Conservation (phyloP, 192 early-diverging fungal species). For the Linnemannia elongata region DNA sequence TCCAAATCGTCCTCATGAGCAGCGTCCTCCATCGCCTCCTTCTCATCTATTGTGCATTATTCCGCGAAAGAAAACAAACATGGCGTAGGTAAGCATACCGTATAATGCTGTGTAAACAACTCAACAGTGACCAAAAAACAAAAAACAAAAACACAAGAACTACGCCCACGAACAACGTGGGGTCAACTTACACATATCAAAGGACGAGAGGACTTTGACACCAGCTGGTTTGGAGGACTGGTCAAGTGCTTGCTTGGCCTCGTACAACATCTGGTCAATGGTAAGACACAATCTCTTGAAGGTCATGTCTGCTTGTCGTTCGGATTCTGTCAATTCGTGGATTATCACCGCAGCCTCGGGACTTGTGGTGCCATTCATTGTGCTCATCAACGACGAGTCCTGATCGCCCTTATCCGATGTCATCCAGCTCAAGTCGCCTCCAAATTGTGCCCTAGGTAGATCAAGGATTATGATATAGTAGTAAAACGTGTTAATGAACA, state of each 20-base stretch:
- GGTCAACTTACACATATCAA: constrained; percentile 44
- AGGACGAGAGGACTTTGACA: constrained; percentile 48
- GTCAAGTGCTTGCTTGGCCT: constrained; percentile 46
- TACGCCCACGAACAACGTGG: background rate
- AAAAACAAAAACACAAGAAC: background rate
- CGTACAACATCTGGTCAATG: constrained; percentile 55
- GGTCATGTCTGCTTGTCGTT: constrained; percentile 44
- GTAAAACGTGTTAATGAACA: background rate
- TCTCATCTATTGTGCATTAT: constrained; percentile 6
- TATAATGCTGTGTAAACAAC: background rate
- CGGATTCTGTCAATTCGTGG: constrained; percentile 45
- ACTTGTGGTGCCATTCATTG: background rate
- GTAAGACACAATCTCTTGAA: constrained; percentile 44
- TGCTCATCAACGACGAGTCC: background rate
- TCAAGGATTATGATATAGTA: background rate
- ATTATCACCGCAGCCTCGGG: constrained; percentile 29
- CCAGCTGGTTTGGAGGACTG: constrained; percentile 40
- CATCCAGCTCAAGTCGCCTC: constrained; percentile 30
- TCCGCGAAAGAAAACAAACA: background rate
- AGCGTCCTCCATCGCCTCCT: constrained; percentile 20
- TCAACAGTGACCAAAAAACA: background rate
- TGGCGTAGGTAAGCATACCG: background rate
- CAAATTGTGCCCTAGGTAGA: constrained; percentile 30
- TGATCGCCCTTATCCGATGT: constrained; percentile 13
- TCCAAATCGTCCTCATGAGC: constrained; percentile 25